Base-by-base conservation (phyloP, 116 monocot genomes). In the Dioscorea cayenensis region DNA sequence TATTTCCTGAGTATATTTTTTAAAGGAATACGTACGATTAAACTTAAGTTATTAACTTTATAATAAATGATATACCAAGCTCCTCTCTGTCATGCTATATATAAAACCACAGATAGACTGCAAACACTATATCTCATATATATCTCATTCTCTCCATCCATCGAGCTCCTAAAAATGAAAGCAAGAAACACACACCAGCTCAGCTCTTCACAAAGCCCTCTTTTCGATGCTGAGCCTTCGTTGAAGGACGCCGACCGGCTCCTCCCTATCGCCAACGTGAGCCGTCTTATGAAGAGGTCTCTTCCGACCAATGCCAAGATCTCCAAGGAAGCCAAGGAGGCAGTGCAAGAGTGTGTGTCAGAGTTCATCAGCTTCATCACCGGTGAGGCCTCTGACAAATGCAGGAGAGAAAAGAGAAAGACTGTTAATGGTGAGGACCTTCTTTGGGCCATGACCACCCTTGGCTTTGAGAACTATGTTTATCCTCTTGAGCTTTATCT, bases 331-430 rank as follows among this genome's bases (percentile, higher is more conserved):
- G 92, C 92, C 32, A 92, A 92, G 82, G 92, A 92, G 73, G 88
- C 88, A 37, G 79, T 92, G 69, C 92, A 92, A 68, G 92, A 92
- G 77, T 92, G 92, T 65, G 92, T 88, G 0, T 88, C 88, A 0
- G 92, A 92, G 82, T 92, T 92, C 83, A 92, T 92, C 72, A 92
- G 88, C 77, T 92, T 92, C 86, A 77, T 92, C 76, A 92, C 92
- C 48, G 88, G 92, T 0, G 92, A 92, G 79, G 90, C 90, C 35
- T 86, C 90, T 64, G 90, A 90, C 79, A 90, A 90, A 77, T 90
- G 90, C 77, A 83, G 83, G 72, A 72, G 81, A 5, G 90, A 90
- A 81, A 90, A 90, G 79, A 69, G 90, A 36, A 90, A 91, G 82
- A 91, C 90, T 36, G 51, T 69, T 2, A 69, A 69, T 12, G 69